Base-by-base conservation (phyloP, 2,329 filamentous ascomycete species). In the Ramularia collo-cygni region DNA sequence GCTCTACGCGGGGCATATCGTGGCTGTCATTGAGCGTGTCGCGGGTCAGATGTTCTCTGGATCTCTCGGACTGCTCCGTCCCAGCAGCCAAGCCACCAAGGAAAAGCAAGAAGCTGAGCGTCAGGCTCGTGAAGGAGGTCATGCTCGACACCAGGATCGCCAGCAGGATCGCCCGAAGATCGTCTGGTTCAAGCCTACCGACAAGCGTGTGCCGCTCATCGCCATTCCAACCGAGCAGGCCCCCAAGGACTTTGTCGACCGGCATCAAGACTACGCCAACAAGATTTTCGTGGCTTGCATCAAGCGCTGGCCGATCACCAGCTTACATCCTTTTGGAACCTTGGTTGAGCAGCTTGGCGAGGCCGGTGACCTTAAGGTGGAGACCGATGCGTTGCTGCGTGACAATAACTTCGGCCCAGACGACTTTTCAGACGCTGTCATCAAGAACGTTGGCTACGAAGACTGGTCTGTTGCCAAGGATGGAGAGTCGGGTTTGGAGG, bases 151-250 rank as follows among this genome's bases (percentile, higher is more conserved):
- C 51, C 85, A 89, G 46, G 81, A 83, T 50, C 85, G 89, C 38
- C 79, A 85, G 48, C 88, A 93, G 62, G 92, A 98, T 50, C 95
- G 95, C 69, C 92, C 92, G 48, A 98, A 98, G 79, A 98, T 98
- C 67, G 92, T 98, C 29, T 98, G 92, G 92, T 98, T 98, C 72
- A 98, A 98, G 74, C 92, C 92, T 43, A 98, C 92, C 1, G 92
- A 98, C 68, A 96, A 98, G 77, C 87, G 92, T 60, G 92, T 98
- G 34, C 92, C 92, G 35, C 74, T 98, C 51, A 98, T 98, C 64
- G 92, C 92, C 38, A 98, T 98, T 50, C 92, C 92, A 1, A 98
- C 92, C 3, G 92, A 98, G 64, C 92, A 98, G 67, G 92, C 92
- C 7, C 92, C 92, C 14, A 83, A 88, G 26, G 92, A 96, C 67